These are phyloP conservation scores for Camelina laxa DNA, from an alignment of 345 rosid species.

Conservation along the genomic window DNA sequence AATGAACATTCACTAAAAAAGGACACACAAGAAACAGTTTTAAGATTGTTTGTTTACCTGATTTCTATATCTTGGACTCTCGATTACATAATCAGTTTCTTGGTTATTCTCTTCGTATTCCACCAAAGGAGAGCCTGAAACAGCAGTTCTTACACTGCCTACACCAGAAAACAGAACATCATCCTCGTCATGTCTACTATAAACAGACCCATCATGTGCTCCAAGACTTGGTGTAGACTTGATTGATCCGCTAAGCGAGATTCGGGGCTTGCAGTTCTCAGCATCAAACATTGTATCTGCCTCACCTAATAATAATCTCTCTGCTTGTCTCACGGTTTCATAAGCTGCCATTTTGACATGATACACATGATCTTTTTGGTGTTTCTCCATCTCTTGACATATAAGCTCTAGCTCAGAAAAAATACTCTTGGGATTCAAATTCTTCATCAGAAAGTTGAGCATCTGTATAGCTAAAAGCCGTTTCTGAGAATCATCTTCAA, in stretches of 20 bases:
- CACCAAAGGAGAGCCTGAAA: slow-evolving; percentile 50
- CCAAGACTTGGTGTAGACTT: slow-evolving; percentile 50
- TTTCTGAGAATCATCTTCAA: slow-evolving; percentile 78
- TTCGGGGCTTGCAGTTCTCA: slow-evolving; percentile 27
- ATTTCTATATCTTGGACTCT: slow-evolving; percentile 55
- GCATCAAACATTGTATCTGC: slow-evolving; percentile 55
- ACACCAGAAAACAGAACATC: slow-evolving; percentile 75
- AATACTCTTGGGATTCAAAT: slow-evolving; percentile 79
- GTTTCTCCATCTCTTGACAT: slow-evolving; percentile 75
- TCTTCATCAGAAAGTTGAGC: slow-evolving; percentile 93
- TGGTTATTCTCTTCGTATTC: slow-evolving; percentile 43
- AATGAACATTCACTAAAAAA: neutral
- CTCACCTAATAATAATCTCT: slow-evolving; percentile 59
- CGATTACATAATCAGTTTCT: slow-evolving; percentile 54
- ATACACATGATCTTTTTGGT: slow-evolving; percentile 81
- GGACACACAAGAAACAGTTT: slow-evolving; percentile 10
- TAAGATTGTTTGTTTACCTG: slow-evolving; percentile 55
- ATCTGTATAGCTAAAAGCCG: slow-evolving; percentile 84
- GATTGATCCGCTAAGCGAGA: slow-evolving; percentile 45
- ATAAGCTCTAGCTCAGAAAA: slow-evolving; percentile 71
- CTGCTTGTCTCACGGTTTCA: slow-evolving; percentile 85
- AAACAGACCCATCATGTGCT: slow-evolving; percentile 68
- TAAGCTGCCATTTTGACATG: slow-evolving; percentile 82
- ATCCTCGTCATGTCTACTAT: slow-evolving; percentile 60
- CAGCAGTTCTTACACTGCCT: slow-evolving; percentile 51